A percentile compares a stretch with the other conserved stretches of the same genome.
These are phyloP conservation scores for Oidium heveae DNA, from an alignment of 2,329 filamentous ascomycete species.

Conservation along the genomic window DNA sequence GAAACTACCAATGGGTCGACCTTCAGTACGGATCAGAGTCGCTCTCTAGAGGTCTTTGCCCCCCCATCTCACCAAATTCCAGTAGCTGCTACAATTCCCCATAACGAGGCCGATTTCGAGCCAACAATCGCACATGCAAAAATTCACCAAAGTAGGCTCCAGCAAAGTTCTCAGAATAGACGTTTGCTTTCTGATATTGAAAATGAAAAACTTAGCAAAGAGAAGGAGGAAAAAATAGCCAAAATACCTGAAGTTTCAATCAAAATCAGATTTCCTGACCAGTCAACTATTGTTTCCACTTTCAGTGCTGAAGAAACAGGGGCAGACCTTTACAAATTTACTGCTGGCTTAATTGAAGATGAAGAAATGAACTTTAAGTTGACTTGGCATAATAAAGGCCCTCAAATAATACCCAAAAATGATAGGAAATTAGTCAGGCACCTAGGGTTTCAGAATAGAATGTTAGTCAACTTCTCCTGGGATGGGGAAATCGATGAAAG, in stretches of 20 bases:
- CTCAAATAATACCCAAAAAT: slow-evolving; percentile 18
- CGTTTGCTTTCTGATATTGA: slow-evolving; percentile 66
- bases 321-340: slow-evolving; percentile 45
- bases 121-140: slow-evolving; percentile 54
- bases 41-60: slow-evolving; percentile 46
- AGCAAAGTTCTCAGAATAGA: slow-evolving; percentile 38
- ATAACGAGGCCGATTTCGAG: slow-evolving; percentile 51
- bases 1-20: background rate
- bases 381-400: slow-evolving; percentile 8
- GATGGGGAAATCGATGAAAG: slow-evolving; percentile 31
- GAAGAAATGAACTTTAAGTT: slow-evolving; percentile 45
- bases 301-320: slow-evolving; percentile 45
- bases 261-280: slow-evolving; percentile 72
- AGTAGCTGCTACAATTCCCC: slow-evolving; percentile 39
- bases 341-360: slow-evolving; percentile 43
- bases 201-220: slow-evolving; percentile 41
- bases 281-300: slow-evolving; percentile 49
- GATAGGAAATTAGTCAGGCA: slow-evolving; percentile 37
- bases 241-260: slow-evolving; percentile 44
- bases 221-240: slow-evolving; percentile 37
- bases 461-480: slow-evolving; percentile 58
- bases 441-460: slow-evolving; percentile 42
- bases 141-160: slow-evolving; percentile 44
- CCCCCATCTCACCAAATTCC: slow-evolving; percentile 54
- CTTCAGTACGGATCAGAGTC: slow-evolving; percentile 6